Conservation (phyloP, 768 basidiomycete species). For the Dacryopinax spathularia region DNA sequence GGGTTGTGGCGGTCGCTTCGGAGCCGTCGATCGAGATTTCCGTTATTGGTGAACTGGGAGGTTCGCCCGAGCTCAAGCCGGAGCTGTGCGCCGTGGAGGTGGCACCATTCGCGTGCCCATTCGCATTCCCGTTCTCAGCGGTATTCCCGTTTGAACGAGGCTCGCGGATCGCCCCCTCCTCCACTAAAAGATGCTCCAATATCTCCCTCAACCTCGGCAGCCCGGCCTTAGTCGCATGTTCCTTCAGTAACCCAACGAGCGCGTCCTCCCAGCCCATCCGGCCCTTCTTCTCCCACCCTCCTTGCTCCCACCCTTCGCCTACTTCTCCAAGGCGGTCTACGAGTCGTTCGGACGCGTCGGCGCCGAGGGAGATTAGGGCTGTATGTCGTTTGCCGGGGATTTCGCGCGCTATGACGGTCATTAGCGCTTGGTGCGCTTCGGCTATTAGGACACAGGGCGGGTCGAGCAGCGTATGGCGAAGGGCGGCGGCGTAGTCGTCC, state of each 20-base stretch:
- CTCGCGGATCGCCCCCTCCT: constrained; percentile 25
- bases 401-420: constrained; percentile 73
- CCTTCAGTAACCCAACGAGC: constrained; percentile 72
- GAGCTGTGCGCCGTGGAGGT: neutral
- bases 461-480: constrained; percentile 60
- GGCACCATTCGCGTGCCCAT: too few relatives aligned
- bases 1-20: neutral
- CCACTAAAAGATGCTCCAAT: constrained; percentile 58
- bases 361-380: constrained; percentile 51
- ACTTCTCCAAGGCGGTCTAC: constrained; percentile 57
- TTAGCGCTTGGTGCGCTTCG: constrained; percentile 78
- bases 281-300: constrained; percentile 51
- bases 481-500: constrained; percentile 81
- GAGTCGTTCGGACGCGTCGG: constrained; percentile 38
- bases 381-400: constrained; percentile 62
- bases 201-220: constrained; percentile 62
- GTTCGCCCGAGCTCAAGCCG: constrained; percentile 2
- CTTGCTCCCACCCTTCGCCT: constrained; percentile 75
- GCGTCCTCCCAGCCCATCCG: constrained; percentile 88
- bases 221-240: constrained; percentile 62
- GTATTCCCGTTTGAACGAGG: neutral
- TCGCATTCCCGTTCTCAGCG: too few relatives aligned
- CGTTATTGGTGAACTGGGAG: constrained; percentile 13
- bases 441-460: constrained; percentile 61
- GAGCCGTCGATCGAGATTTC: constrained; percentile 3